Evolutionary conservation across 495 filamentous ascomycete species (phyloP).

Genomic region (Hypoxylon intermedium): DNA sequence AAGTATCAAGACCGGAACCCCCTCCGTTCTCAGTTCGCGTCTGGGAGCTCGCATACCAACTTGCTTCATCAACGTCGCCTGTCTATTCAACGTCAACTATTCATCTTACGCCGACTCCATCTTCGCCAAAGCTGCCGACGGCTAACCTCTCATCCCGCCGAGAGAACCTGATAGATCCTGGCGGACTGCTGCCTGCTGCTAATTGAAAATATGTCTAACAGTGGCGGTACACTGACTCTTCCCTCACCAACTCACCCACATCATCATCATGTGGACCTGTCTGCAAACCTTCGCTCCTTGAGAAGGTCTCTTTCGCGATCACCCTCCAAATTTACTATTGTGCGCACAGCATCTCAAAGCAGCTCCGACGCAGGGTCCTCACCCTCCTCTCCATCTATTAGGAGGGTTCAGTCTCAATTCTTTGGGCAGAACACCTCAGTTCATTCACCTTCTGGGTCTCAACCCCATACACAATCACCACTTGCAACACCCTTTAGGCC

Average conservation of each 20-base stretch:
- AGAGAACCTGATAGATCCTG: not conserved
- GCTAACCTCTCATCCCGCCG: not conserved
- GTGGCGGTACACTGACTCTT: slow-evolving; percentile 78
- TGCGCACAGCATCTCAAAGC: slow-evolving; percentile 58
- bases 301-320: slow-evolving; percentile 86
- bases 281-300: slow-evolving; percentile 75
- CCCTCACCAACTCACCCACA: slow-evolving; percentile 75
- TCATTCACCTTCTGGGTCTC: slow-evolving; percentile 31
- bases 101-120: not conserved
- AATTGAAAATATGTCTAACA: slow-evolving; percentile 51
- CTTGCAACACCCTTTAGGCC: slow-evolving; percentile 49
- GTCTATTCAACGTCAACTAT: not conserved
- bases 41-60: not conserved
- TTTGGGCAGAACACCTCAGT: slow-evolving; percentile 33
- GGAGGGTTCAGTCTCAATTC: slow-evolving; percentile 40
- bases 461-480: slow-evolving; percentile 44
- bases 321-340: slow-evolving; percentile 80
- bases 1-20: not conserved
- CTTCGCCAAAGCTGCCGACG: not conserved
- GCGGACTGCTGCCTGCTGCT: not conserved
- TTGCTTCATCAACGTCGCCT: not conserved
- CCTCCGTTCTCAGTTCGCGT: not conserved
- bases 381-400: slow-evolving; percentile 40
- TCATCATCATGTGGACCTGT: slow-evolving; percentile 78
- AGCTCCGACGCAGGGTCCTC: slow-evolving; percentile 38